Conservation (phyloP, 139 green algal genomes). For the Zygnema cylindricum region DNA sequence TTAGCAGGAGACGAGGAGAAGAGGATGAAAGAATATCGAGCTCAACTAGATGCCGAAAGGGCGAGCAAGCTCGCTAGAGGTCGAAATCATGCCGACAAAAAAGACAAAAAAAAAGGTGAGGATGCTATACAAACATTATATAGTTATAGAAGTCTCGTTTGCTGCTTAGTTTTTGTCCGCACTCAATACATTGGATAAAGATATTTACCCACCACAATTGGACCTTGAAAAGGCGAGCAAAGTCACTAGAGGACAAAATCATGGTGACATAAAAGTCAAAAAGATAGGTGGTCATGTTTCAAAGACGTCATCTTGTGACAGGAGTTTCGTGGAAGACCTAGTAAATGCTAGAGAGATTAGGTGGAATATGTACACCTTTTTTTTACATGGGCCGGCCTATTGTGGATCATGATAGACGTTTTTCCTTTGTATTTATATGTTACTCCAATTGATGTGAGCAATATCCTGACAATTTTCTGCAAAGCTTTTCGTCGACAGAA, state of each 20-base stretch:
- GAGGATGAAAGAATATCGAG: constrained; percentile 62
- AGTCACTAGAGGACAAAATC: neutral
- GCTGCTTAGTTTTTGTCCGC: neutral
- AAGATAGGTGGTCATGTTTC: neutral
- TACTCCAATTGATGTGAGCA: too few species aligned
- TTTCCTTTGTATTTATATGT: neutral
- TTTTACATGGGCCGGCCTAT: too few species aligned
- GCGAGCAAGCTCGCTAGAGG: constrained; percentile 56
- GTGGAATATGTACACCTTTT: neutral
- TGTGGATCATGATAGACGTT: constrained; percentile 2
- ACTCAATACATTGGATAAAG: neutral
- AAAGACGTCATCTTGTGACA: neutral
- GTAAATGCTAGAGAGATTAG: neutral
- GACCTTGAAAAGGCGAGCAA: neutral
- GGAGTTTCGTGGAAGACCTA: neutral
- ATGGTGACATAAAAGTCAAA: neutral
- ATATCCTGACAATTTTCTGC: too few species aligned
- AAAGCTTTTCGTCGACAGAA: too few species aligned
- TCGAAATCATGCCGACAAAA: constrained; percentile 51
- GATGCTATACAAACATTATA: constrained; percentile 8
- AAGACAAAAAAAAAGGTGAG: constrained; percentile 60
- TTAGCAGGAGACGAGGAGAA: constrained; percentile 41
- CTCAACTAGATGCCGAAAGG: constrained; percentile 67
- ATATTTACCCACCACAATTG: neutral
- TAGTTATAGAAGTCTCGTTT: neutral